Percentiles rank a stretch among this genome's conserved stretches.
phyloP scores from a whole-genome alignment of 176 grass and related monocot genomes.

The Oryza rufipogon region DNA sequence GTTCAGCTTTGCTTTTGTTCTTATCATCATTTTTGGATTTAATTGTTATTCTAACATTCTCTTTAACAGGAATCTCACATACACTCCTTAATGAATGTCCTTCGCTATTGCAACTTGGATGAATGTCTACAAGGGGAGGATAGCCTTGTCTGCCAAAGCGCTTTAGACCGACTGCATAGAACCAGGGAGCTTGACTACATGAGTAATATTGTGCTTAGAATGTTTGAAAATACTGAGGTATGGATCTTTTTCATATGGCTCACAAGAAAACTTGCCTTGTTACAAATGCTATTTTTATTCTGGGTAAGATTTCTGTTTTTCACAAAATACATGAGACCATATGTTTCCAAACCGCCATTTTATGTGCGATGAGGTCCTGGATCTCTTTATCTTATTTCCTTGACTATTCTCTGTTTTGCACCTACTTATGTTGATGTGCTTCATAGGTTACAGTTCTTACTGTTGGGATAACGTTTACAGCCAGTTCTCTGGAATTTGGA shows the following conservation, averaged over 20 bases:
- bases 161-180: constrained; percentile 85
- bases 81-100: constrained; percentile 98
- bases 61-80: constrained; percentile 92
- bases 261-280: neutral
- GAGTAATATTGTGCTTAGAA: constrained; percentile 95
- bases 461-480: neutral
- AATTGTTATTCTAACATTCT: constrained; percentile 34
- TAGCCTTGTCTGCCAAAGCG: constrained; percentile 84
- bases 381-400: neutral
- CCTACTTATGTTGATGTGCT: neutral
- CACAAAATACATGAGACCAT: neutral
- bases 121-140: constrained; percentile 91
- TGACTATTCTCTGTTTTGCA: neutral
- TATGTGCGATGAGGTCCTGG: neutral
- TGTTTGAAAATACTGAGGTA: constrained; percentile 99
- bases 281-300: neutral
- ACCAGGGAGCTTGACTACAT: constrained; percentile 98
- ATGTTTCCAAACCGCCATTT: neutral
- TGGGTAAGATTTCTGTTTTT: neutral
- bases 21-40: constrained; percentile 25
- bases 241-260: constrained; percentile 33
- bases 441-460: neutral
- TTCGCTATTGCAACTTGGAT: constrained; percentile 96
- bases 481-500: neutral
- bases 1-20: constrained; percentile 33